Evolutionary conservation across 768 basidiomycete genomes (phyloP).

Genomic region (Chalciporus piperatus): DNA sequence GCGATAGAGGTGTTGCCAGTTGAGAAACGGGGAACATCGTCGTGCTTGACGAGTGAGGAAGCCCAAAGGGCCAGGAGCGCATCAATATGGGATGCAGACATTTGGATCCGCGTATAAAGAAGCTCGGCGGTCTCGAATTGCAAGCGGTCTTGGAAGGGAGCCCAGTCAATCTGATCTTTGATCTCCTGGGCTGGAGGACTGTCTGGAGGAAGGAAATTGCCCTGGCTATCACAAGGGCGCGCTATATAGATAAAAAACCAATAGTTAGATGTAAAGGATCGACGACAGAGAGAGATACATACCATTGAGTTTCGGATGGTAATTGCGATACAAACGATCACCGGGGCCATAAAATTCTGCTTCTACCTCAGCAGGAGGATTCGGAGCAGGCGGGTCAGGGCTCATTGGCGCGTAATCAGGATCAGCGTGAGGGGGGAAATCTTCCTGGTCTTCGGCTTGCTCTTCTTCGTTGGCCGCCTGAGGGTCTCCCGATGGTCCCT

Average conservation of each 20-base stretch:
- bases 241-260: too few relatives aligned
- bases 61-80: conserved; percentile 19
- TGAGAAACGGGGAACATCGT: conserved; percentile 23
- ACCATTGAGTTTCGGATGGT: conserved; percentile 6
- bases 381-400: too few relatives aligned
- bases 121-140: conserved; percentile 21
- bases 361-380: not conserved
- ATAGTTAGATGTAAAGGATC: too few relatives aligned
- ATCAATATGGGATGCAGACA: conserved; percentile 20
- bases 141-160: conserved; percentile 8
- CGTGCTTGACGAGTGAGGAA: conserved; percentile 7
- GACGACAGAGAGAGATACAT: too few relatives aligned
- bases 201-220: not conserved
- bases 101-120: conserved; percentile 18
- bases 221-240: not conserved
- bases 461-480: not conserved
- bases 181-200: conserved; percentile 2
- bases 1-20: conserved; percentile 17
- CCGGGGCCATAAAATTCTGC: not conserved
- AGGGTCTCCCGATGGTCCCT: too few relatives aligned
- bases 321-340: not conserved
- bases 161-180: conserved; percentile 5
- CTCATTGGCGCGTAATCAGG: too few relatives aligned
- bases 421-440: not conserved
- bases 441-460: not conserved